Evolutionary conservation across 257 asterid genomes (phyloP), one percentile per base, ranked within the genome.

Genomic region (Catharanthus roseus): DNA sequence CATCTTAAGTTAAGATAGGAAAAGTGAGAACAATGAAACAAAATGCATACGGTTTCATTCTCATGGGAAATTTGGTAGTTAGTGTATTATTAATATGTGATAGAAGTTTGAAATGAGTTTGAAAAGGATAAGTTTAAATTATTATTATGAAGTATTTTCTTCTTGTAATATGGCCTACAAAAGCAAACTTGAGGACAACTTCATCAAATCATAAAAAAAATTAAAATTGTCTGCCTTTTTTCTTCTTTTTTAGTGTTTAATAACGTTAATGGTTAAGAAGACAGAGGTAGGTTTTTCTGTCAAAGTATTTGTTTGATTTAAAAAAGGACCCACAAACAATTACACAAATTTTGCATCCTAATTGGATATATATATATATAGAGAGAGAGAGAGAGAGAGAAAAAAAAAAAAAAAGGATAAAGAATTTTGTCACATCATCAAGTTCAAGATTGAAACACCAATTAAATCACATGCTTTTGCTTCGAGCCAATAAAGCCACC

Each of bases 91-190:
- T n/a, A n/a, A n/a, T 38, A 38, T 38, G 21, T 21, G 72, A 7
- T 49, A 29, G 44, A 57, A 18, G 31, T 24, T 70, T 29, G 58
- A 53, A 65, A 64, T 31, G 24, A 29, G 42, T 18, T 67, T 61
- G 66, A 55, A 58, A 49, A 23, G 68, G 19, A 44, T 67, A 74
- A 65, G n/a, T n/a, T n/a, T n/a, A n/a, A n/a, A n/a, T n/a, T n/a
- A n/a, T n/a, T n/a, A n/a, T n/a, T n/a, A n/a, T n/a, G n/a, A n/a
- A n/a, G n/a, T n/a, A n/a, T n/a, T n/a, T n/a, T n/a, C n/a, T n/a
- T n/a, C n/a, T 41, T 62, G 54, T 53, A 74, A 57, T 29, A 26
- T 75, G 78, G n/a, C 75, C 77, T 81, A 68, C 77, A 68, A n/a
- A n/a, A 33, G 55, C 73, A 71, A 54, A 41, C 55, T 58, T 58